Evolutionary conservation across 331 rosid species (phyloP).

Genomic region (Erythrophleum ivorense): DNA sequence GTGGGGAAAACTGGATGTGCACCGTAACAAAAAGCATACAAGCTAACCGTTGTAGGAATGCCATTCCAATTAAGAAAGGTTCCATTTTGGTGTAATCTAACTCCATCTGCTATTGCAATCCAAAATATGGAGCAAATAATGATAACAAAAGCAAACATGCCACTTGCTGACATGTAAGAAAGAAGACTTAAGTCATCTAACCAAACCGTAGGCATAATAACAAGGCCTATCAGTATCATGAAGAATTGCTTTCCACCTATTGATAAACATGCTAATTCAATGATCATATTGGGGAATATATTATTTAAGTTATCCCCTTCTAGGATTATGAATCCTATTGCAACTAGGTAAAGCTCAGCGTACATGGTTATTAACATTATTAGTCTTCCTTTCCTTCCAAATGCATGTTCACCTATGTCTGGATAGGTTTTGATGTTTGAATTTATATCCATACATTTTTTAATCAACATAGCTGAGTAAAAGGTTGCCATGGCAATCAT

Average conservation of each 20-base stretch:
- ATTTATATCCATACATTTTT: conserved; percentile 71
- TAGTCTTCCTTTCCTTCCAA: conserved; percentile 65
- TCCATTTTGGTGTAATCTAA: conserved; percentile 65
- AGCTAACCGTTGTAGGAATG: conserved; percentile 67
- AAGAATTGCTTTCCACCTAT: conserved; percentile 56
- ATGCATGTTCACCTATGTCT: conserved; percentile 76
- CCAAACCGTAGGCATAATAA: conserved; percentile 79
- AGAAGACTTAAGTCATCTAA: conserved; percentile 71
- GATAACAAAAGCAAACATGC: conserved; percentile 72
- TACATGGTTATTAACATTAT: conserved; percentile 60
- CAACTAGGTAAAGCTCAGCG: conserved; percentile 68
- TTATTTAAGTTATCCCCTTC: conserved; percentile 22
- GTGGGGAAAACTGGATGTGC: conserved; percentile 92
- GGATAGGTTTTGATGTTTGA: conserved; percentile 67
- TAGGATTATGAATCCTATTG: conserved; percentile 74
- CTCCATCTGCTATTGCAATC: conserved; percentile 63
- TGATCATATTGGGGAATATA: conserved; percentile 47
- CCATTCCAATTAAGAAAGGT: conserved; percentile 56
- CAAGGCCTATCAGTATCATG: conserved; percentile 56
- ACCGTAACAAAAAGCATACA: conserved; percentile 81
- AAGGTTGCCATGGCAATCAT: conserved; percentile 53
- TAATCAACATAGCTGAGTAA: conserved; percentile 64
- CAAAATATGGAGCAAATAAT: conserved; percentile 64
- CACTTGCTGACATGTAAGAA: conserved; percentile 34
- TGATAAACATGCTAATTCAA: conserved; percentile 47